Evolutionary conservation across 169 alveolate genomes (phyloP).

Genomic region (Eimeria necatrix): DNA sequence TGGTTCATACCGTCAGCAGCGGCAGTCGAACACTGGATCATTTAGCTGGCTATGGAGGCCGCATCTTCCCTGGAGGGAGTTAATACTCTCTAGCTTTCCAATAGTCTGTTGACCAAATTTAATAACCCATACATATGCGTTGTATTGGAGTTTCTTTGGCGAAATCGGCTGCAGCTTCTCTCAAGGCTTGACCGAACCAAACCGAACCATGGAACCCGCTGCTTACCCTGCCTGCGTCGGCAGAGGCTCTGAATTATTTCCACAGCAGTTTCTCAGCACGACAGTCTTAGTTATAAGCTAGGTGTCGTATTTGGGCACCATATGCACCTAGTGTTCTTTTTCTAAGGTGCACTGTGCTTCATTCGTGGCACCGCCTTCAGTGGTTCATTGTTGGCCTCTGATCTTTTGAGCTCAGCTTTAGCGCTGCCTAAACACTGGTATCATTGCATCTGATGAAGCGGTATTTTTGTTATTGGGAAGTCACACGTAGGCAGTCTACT

Average conservation of each 20-base stretch:
- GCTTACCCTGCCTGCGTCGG: background rate
- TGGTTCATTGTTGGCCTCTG: conserved; percentile 7
- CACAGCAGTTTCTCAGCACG: no score
- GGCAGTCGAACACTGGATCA: background rate
- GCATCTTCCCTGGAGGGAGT: background rate
- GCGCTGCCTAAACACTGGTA: background rate
- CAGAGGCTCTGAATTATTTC: background rate
- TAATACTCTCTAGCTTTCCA: no score
- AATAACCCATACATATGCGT: background rate
- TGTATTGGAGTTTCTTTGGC: background rate
- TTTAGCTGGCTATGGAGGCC: conserved; percentile 40
- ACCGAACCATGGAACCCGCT: conserved; percentile 7
- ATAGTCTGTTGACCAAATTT: background rate
- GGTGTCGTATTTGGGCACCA: no score
- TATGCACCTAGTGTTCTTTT: no score
- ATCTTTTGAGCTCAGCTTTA: background rate
- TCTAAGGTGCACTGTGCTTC: no score
- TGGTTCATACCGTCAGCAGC: no score
- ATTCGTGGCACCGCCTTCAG: no score
- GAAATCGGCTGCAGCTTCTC: background rate
- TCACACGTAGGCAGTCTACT: no score
- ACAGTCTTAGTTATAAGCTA: no score
- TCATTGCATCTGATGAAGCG: background rate
- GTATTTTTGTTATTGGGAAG: no score
- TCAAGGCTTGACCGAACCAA: background rate